Percentiles rank a stretch among this genome's conserved stretches.
phyloP scores from a whole-genome alignment of 1,139 yeast species.

The Yamadazyma conglobata region DNA sequence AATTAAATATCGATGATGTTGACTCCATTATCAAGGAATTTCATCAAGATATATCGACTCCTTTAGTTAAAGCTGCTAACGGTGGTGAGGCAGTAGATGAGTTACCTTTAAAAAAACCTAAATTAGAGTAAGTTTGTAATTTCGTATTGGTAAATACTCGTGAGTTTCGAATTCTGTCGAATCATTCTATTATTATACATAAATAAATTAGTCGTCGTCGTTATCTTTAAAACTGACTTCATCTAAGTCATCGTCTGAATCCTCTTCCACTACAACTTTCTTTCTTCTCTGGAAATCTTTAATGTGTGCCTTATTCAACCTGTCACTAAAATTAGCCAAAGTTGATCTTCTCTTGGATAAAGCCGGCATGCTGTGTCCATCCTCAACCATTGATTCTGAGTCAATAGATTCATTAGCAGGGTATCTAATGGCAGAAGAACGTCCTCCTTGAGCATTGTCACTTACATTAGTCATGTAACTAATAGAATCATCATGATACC shows the following conservation, averaged over 20 bases:
- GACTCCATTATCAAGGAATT: slow-evolving; percentile 93
- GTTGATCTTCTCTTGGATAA: slow-evolving; percentile 31
- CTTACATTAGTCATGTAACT: not conserved
- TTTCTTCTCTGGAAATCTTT: slow-evolving; percentile 80
- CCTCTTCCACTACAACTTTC: slow-evolving; percentile 28
- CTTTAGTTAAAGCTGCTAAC: not conserved
- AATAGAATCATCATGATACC: slow-evolving; percentile 17
- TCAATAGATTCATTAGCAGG: slow-evolving; percentile 11
- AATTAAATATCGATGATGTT: slow-evolving; percentile 92
- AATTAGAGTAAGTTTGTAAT: too few relatives aligned
- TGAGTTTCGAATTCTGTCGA: not conserved
- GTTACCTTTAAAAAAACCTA: too few relatives aligned
- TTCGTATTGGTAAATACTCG: not conserved
- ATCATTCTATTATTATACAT: not conserved
- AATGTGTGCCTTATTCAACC: slow-evolving; percentile 76
- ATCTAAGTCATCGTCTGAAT: slow-evolving; percentile 30
- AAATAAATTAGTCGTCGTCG: not conserved
- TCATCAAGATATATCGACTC: slow-evolving; percentile 43
- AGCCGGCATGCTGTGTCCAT: slow-evolving; percentile 2
- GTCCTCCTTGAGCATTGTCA: slow-evolving; percentile 5
- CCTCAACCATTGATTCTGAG: slow-evolving; percentile 8
- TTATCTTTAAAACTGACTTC: not conserved
- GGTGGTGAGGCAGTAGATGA: not conserved
- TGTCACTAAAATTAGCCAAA: slow-evolving; percentile 49
- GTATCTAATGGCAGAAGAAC: slow-evolving; percentile 14